These are phyloP conservation scores for Fraxinus americana DNA, from an alignment of 257 asterid genomes.

Conservation along the genomic window DNA sequence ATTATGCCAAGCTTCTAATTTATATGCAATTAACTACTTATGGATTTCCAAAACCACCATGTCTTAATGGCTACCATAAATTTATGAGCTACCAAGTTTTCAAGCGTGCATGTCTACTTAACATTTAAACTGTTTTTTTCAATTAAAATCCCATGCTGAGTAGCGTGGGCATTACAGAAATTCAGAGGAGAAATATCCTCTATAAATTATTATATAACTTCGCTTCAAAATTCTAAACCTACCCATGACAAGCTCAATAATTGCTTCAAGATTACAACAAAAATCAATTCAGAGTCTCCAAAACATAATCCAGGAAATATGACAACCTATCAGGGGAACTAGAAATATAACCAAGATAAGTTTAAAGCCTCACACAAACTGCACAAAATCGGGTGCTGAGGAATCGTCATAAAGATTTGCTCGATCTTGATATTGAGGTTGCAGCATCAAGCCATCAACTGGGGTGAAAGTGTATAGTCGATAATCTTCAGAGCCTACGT, in stretches of 20 bases:
- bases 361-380: conserved; percentile 1
- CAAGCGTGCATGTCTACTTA: not conserved
- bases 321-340: not conserved
- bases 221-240: not conserved
- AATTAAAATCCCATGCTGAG: not conserved
- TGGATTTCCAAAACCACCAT: not conserved
- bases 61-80: not conserved
- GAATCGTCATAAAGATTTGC: not conserved
- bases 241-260: not conserved
- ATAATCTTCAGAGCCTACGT: not conserved
- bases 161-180: not conserved
- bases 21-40: not conserved
- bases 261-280: not conserved
- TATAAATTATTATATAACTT: not conserved
- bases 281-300: not conserved
- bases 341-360: not conserved
- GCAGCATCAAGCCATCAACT: not conserved
- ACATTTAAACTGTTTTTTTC: not conserved
- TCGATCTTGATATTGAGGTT: conserved; percentile 1
- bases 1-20: not conserved
- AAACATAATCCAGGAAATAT: not conserved
- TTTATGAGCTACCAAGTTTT: not conserved
- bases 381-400: conserved; percentile 1
- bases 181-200: not conserved
- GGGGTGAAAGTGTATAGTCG: not conserved